Percentiles rank a stretch among this genome's conserved stretches.
phyloP scores from a whole-genome alignment of 2,329 filamentous ascomycete genomes.

The Exophiala sp. region DNA sequence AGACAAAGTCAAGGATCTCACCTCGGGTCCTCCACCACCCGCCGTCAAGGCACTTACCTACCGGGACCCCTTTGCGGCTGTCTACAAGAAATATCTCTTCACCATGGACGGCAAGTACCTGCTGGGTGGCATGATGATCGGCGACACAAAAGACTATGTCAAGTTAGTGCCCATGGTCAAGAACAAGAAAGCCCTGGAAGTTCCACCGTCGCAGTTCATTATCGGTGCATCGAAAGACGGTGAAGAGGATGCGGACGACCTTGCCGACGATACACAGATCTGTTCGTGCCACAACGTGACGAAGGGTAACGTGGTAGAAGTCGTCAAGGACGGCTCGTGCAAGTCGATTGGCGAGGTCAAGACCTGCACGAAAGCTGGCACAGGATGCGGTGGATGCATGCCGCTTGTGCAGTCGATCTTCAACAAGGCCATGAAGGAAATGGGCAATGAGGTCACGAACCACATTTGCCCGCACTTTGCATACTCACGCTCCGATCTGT shows the following conservation, averaged over 20 bases:
- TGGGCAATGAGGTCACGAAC: slow-evolving; percentile 86
- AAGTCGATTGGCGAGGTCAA: slow-evolving; percentile 81
- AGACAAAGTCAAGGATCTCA: slow-evolving; percentile 51
- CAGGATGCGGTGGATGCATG: slow-evolving; percentile 86
- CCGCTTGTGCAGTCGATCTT: slow-evolving; percentile 85
- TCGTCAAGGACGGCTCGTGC: slow-evolving; percentile 73
- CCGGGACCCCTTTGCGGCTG: slow-evolving; percentile 79
- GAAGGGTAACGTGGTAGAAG: slow-evolving; percentile 72
- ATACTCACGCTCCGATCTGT: slow-evolving; percentile 82
- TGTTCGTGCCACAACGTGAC: slow-evolving; percentile 92
- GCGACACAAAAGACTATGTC: slow-evolving; percentile 85
- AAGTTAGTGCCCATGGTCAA: slow-evolving; percentile 86
- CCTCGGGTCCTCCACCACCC: slow-evolving; percentile 53
- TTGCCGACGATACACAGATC: slow-evolving; percentile 81
- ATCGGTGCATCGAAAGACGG: slow-evolving; percentile 71
- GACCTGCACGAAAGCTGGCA: slow-evolving; percentile 85
- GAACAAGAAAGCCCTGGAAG: slow-evolving; percentile 72
- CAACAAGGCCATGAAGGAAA: slow-evolving; percentile 78
- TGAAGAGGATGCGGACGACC: slow-evolving; percentile 71
- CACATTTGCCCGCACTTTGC: slow-evolving; percentile 80
- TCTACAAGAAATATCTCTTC: slow-evolving; percentile 94
- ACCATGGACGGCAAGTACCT: slow-evolving; percentile 85
- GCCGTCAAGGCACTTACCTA: slow-evolving; percentile 81
- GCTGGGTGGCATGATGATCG: slow-evolving; percentile 96
- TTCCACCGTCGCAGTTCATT: slow-evolving; percentile 78